Conservation (phyloP, 305 asterid species). For the Solanum hybrid region DNA sequence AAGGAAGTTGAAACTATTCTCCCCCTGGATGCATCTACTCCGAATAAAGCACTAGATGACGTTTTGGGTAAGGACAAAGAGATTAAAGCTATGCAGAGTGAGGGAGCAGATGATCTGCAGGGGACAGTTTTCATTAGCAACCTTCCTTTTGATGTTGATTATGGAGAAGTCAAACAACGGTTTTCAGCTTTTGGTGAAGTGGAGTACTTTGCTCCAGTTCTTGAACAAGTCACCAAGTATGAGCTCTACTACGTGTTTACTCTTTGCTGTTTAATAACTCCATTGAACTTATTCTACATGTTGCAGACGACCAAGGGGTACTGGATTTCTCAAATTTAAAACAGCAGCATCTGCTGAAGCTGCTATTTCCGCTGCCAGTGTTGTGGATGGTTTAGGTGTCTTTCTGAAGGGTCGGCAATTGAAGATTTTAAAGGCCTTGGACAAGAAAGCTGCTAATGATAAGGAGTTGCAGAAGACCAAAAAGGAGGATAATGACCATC, state of each 20-base stretch:
- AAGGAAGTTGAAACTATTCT: conserved; percentile 28
- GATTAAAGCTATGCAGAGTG: conserved; percentile 19
- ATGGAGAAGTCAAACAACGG: conserved; percentile 74
- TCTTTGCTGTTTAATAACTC: not conserved
- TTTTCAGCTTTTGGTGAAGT: conserved; percentile 83
- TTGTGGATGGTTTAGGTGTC: conserved; percentile 53
- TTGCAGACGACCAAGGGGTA: conserved; percentile 89
- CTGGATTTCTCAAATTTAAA: conserved; percentile 91
- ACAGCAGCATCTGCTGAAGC: conserved; percentile 59
- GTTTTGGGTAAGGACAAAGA: conserved; percentile 17
- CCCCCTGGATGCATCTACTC: conserved; percentile 13
- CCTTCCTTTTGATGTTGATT: conserved; percentile 67
- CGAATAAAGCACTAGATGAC: conserved; percentile 7
- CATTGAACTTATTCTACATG: conserved; percentile 3
- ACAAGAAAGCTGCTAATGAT: conserved; percentile 70
- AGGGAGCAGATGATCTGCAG: conserved; percentile 65
- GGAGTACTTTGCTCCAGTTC: conserved; percentile 73
- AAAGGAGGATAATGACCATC: conserved; percentile 62
- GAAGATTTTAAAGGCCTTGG: conserved; percentile 74
- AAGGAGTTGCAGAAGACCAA: conserved; percentile 74
- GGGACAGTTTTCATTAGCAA: conserved; percentile 75
- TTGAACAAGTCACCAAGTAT: conserved; percentile 84
- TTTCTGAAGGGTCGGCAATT: conserved; percentile 70
- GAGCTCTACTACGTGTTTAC: conserved; percentile 4
- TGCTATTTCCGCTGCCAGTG: conserved; percentile 61